Evolutionary conservation across 345 rosid genomes (phyloP).

Genomic region (Boechera divaricarpa): DNA sequence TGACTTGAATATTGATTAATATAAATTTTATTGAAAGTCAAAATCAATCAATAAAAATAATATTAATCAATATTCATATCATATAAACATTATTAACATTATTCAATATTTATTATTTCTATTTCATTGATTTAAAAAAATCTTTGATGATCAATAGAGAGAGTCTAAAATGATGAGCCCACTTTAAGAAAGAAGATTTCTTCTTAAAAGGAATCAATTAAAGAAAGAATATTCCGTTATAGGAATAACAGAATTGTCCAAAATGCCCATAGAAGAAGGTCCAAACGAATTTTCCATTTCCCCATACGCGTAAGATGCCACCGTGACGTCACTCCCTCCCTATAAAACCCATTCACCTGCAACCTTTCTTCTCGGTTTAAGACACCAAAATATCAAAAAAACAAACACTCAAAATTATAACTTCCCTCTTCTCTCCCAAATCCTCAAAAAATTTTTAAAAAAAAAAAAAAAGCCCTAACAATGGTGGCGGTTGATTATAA

Average conservation of each 20-base stretch:
- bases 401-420: not conserved
- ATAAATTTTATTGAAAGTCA: not conserved
- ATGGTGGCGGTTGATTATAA: slow-evolving; percentile 38
- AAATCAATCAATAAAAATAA: not conserved
- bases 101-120: not conserved
- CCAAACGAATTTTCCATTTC: slow-evolving; percentile 25
- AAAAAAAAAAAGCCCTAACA: not conserved
- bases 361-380: slow-evolving; percentile 43
- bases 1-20: not conserved
- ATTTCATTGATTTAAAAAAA: not conserved
- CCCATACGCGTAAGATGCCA: slow-evolving; percentile 40
- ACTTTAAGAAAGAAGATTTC: not conserved
- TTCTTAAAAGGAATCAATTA: slow-evolving; percentile 18
- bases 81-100: not conserved
- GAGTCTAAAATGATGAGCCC: not conserved
- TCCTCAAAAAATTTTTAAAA: not conserved
- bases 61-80: slow-evolving; percentile 3
- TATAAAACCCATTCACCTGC: slow-evolving; percentile 37
- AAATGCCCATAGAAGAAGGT: slow-evolving; percentile 26
- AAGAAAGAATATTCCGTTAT: slow-evolving; percentile 34
- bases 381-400: slow-evolving; percentile 6
- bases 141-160: not conserved
- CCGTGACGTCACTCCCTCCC: slow-evolving; percentile 27
- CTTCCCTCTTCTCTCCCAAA: slow-evolving; percentile 25
- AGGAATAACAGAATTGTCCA: slow-evolving; percentile 37